Evolutionary conservation across 371 early-diverging fungal genomes (phyloP).

Genomic region (Mortierella sp.): DNA sequence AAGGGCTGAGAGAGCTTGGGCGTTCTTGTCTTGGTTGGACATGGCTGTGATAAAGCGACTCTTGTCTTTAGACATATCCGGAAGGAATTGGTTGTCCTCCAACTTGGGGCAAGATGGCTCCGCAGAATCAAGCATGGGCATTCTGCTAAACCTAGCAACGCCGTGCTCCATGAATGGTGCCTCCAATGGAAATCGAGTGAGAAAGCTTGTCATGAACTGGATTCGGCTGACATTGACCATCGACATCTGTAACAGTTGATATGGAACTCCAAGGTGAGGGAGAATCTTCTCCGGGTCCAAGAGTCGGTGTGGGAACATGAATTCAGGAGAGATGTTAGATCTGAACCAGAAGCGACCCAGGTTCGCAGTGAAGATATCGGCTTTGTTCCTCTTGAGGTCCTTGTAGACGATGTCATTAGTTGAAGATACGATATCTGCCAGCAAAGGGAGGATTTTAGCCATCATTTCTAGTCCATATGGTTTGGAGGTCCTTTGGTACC

Average conservation of each 20-base stretch:
- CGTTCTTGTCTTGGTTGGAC: slow-evolving; percentile 8
- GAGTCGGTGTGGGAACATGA: slow-evolving; percentile 62
- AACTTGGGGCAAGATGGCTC: slow-evolving; percentile 8
- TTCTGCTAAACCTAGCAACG: slow-evolving; percentile 32
- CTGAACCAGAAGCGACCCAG: slow-evolving; percentile 74
- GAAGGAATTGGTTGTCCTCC: slow-evolving; percentile 22
- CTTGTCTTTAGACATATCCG: slow-evolving; percentile 12
- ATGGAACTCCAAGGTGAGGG: slow-evolving; percentile 59
- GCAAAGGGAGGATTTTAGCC: slow-evolving; percentile 59
- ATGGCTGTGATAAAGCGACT: slow-evolving; percentile 2
- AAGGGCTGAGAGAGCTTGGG: slow-evolving; percentile 57
- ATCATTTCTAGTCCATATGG: slow-evolving; percentile 61
- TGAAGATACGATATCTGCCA: slow-evolving; percentile 66
- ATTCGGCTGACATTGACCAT: slow-evolving; percentile 69
- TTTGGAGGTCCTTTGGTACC: slow-evolving; percentile 58
- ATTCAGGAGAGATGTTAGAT: slow-evolving; percentile 58
- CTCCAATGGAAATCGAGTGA: slow-evolving; percentile 67
- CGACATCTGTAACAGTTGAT: slow-evolving; percentile 64
- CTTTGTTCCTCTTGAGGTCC: slow-evolving; percentile 72
- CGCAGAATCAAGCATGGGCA: slow-evolving; percentile 10
- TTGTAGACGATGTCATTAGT: slow-evolving; percentile 69
- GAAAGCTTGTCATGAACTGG: slow-evolving; percentile 70
- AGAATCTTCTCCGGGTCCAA: slow-evolving; percentile 38
- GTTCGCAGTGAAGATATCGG: slow-evolving; percentile 64
- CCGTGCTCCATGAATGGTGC: slow-evolving; percentile 67